Conservation (phyloP, 2,329 filamentous ascomycete species). For the Colletotrichum zoysiae region DNA sequence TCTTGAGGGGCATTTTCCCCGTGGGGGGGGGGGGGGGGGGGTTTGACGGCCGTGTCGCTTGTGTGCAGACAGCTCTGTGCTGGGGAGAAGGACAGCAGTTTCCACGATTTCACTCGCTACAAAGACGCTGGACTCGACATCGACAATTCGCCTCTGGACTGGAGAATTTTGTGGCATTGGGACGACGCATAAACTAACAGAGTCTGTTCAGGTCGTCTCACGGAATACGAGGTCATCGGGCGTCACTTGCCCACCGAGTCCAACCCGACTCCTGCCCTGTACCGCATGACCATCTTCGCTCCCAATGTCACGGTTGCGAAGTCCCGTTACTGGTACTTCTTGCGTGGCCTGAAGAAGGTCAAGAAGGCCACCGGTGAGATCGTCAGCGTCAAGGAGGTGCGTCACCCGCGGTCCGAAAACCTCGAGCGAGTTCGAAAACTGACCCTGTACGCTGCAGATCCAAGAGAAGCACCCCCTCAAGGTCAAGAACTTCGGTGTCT, state of each 20-base stretch:
- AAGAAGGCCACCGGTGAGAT: slow-evolving; percentile 99
- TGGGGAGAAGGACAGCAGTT: neutral
- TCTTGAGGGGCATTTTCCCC: neutral
- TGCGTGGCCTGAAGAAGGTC: slow-evolving; percentile 99
- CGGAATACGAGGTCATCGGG: slow-evolving; percentile 99
- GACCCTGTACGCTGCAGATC: slow-evolving; percentile 66
- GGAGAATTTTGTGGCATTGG: neutral
- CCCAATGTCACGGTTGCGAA: slow-evolving; percentile 98
- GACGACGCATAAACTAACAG: slow-evolving; percentile 48
- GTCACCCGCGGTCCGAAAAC: slow-evolving; percentile 51
- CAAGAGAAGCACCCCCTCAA: slow-evolving; percentile 98
- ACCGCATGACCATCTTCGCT: slow-evolving; percentile 99
- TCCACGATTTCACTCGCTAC: neutral
- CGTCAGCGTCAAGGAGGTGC: slow-evolving; percentile 94
- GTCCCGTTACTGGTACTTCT: slow-evolving; percentile 99
- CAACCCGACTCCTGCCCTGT: slow-evolving; percentile 97
- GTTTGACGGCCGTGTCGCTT: neutral
- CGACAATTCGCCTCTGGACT: slow-evolving; percentile 2
- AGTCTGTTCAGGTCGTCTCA: slow-evolving; percentile 85
- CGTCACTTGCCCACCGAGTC: slow-evolving; percentile 98
- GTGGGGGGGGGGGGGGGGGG: too few relatives aligned
- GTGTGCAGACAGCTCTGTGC: neutral
- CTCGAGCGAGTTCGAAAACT: neutral
- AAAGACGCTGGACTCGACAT: neutral
- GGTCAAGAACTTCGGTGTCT: slow-evolving; percentile 99